Conservation (phyloP, 2,329 filamentous ascomycete genomes). For the Cordyceps javanica region DNA sequence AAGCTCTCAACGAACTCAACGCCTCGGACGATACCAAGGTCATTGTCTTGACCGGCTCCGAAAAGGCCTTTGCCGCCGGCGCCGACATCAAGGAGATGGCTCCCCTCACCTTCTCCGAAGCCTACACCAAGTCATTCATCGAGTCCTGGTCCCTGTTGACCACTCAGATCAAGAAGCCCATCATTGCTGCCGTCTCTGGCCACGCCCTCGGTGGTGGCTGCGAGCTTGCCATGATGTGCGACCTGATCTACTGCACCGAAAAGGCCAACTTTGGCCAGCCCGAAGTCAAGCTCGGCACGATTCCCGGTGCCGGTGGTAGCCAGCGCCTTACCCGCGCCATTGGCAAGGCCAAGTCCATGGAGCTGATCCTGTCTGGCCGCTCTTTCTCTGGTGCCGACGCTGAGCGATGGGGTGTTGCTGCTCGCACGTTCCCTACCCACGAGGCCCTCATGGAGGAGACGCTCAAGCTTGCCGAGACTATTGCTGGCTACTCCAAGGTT, state of each 20-base stretch:
- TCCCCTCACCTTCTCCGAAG: constrained; percentile 77
- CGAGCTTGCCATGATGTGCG: constrained; percentile 95
- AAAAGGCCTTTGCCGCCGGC: constrained; percentile 88
- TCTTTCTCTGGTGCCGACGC: constrained; percentile 81
- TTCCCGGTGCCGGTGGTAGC: constrained; percentile 86
- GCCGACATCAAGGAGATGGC: constrained; percentile 99
- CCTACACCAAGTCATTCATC: constrained; percentile 89
- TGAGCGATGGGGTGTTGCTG: constrained; percentile 84
- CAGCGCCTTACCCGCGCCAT: constrained; percentile 80
- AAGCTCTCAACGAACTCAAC: constrained; percentile 67
- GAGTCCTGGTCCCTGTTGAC: constrained; percentile 87
- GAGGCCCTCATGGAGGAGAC: constrained; percentile 78
- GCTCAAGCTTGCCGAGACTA: constrained; percentile 78
- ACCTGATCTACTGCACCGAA: constrained; percentile 85
- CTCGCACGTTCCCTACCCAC: constrained; percentile 70
- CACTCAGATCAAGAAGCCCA: constrained; percentile 80
- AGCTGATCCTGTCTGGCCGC: constrained; percentile 80
- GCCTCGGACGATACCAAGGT: constrained; percentile 62
- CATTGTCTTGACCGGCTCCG: constrained; percentile 81
- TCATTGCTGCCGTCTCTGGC: constrained; percentile 90
- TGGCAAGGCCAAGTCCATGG: constrained; percentile 84
- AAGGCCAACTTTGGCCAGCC: constrained; percentile 91
- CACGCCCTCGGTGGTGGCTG: constrained; percentile 94
- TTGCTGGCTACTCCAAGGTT: constrained; percentile 81
- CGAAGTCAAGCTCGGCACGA: constrained; percentile 90